A percentile compares a stretch with the other conserved stretches of the same genome.
Conservation (phyloP, 148 eudicot genomes). For the Cornus kousa region DNA sequence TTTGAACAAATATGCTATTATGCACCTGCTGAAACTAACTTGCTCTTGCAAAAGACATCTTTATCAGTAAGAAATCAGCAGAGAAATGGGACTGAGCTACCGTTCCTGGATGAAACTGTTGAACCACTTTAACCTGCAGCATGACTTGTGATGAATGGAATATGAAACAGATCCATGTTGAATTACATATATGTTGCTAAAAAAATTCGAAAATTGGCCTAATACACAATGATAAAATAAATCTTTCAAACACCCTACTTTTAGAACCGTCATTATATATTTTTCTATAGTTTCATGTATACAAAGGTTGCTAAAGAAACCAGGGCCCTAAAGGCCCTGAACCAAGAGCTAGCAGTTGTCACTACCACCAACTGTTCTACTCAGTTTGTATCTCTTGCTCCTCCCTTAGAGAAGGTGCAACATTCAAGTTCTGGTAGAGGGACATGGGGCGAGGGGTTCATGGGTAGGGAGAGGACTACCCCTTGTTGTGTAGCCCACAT, state of each 20-base stretch:
- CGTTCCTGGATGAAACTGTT: not conserved
- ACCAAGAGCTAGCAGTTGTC: not conserved
- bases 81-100: not conserved
- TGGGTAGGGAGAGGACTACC: no score
- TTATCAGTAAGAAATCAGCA: not conserved
- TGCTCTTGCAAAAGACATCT: not conserved
- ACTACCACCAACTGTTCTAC: no score
- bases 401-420: no score
- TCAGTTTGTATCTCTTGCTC: no score
- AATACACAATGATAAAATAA: not conserved
- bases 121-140: not conserved
- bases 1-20: no score
- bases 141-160: not conserved
- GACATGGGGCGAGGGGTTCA: no score
- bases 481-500: no score
- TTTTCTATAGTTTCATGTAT: not conserved
- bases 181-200: not conserved
- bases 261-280: not conserved
- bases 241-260: not conserved
- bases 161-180: not conserved
- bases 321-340: not conserved
- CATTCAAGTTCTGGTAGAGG: no score
- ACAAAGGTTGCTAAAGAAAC: not conserved
- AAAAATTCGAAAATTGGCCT: not conserved
- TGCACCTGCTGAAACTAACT: not conserved